These are phyloP conservation scores for Setaria italica DNA, from an alignment of 202 grass and related monocot genomes.

Conservation along the genomic window DNA sequence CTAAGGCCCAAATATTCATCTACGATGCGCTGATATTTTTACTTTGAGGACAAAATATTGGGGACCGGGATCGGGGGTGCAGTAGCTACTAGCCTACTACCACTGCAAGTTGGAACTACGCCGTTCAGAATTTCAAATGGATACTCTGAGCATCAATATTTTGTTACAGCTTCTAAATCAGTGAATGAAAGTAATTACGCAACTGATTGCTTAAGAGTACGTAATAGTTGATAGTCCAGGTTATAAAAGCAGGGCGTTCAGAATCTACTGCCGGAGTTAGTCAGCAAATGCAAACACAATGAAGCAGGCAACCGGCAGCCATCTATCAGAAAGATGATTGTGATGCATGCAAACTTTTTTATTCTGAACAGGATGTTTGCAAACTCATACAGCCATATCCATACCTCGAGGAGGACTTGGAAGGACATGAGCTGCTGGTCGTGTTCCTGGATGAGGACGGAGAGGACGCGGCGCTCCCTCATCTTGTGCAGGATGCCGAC, in stretches of 20 bases:
- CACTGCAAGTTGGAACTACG: background rate
- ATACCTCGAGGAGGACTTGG: conserved; percentile 79
- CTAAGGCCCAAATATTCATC: background rate
- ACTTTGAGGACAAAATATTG: background rate
- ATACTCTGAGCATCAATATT: background rate
- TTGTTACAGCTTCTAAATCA: background rate
- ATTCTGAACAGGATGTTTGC: background rate
- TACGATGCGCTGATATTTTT: background rate
- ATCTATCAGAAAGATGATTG: background rate
- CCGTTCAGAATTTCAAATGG: background rate
- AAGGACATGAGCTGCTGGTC: conserved; percentile 78
- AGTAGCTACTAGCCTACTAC: background rate
- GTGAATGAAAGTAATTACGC: background rate
- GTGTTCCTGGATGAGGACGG: conserved; percentile 74
- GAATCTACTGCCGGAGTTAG: background rate
- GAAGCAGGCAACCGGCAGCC: background rate
- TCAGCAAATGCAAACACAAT: conserved; percentile 21
- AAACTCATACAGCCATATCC: background rate
- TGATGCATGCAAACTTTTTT: conserved; percentile 17
- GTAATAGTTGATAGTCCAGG: background rate
- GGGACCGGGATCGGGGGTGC: no score
- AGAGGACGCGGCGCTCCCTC: conserved; percentile 74
- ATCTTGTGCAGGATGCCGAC: conserved; percentile 84
- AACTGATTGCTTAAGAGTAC: background rate
- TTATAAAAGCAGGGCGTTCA: background rate